A percentile compares a stretch with the other conserved stretches of the same genome.
These are phyloP conservation scores for Eucalyptus fibrosa DNA, from an alignment of 345 rosid species.

Conservation along the genomic window DNA sequence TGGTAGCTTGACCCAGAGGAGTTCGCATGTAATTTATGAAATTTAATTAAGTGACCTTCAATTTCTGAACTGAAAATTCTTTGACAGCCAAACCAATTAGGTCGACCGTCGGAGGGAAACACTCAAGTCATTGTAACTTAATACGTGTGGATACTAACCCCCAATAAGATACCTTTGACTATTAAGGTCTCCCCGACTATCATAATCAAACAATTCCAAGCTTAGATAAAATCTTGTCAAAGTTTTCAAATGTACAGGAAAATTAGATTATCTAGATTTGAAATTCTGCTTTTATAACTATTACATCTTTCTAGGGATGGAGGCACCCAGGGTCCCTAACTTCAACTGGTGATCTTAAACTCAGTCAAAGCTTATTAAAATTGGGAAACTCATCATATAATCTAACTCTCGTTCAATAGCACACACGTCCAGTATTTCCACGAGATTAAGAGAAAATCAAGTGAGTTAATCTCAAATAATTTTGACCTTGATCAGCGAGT, in stretches of 20 bases:
- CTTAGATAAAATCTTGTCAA: not conserved
- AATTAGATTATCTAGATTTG: not conserved
- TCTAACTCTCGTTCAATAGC: not conserved
- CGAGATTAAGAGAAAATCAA: not conserved
- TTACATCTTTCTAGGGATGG: not conserved
- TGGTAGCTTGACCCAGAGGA: not conserved
- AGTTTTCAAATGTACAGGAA: not conserved
- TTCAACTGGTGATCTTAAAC: not conserved
- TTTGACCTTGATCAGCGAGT: not conserved
- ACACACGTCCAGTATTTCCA: not conserved
- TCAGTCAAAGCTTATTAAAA: not conserved
- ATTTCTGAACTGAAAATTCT: not conserved
- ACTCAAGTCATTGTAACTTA: not conserved
- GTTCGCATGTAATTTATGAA: not conserved
- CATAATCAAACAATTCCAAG: not conserved
- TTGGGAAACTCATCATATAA: not conserved
- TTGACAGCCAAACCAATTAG: not conserved
- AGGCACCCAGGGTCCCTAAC: not conserved
- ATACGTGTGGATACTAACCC: not conserved
- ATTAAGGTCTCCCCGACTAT: not conserved
- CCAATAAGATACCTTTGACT: not conserved
- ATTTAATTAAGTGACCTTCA: not conserved
- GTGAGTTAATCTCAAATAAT: not conserved
- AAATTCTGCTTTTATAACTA: no score
- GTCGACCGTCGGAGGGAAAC: no score